Conservation (phyloP, 2,329 filamentous ascomycete species). For the Alternaria arbusti region DNA sequence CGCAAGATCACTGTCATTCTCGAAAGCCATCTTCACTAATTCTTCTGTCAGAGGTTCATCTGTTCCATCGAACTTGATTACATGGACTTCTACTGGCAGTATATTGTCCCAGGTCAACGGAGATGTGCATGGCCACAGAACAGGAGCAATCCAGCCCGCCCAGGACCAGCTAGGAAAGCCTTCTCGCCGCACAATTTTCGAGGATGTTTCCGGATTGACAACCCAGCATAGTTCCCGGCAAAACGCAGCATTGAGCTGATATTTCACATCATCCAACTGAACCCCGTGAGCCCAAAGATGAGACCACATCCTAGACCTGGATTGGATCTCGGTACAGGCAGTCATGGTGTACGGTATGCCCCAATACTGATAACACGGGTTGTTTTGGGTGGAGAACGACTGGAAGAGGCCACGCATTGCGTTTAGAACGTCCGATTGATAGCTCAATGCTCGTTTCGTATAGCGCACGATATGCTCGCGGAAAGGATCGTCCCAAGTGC, state of each 20-base stretch:
- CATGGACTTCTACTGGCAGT: not conserved
- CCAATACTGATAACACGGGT: not conserved
- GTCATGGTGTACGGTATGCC: not conserved
- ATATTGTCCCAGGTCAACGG: not conserved
- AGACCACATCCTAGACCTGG: not conserved
- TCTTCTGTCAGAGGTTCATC: not conserved
- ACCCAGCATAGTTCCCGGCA: not conserved
- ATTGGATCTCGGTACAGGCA: not conserved
- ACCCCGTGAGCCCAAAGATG: not conserved
- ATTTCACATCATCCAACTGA: not conserved
- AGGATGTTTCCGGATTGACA: not conserved
- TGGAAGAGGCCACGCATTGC: not conserved
- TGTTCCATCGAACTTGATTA: not conserved
- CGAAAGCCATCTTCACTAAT: not conserved
- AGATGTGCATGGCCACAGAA: not conserved
- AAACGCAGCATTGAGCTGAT: not conserved
- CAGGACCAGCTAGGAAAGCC: conserved; percentile 3
- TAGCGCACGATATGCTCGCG: not conserved
- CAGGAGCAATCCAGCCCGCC: not conserved
- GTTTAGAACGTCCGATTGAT: not conserved
- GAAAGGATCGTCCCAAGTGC: not conserved
- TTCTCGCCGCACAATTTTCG: not conserved
- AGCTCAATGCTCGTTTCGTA: not conserved
- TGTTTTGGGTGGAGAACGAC: not conserved
- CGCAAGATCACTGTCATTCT: not conserved